phyloP scores from a whole-genome alignment of 2,329 filamentous ascomycete species.

The Monosporascus sp. region DNA sequence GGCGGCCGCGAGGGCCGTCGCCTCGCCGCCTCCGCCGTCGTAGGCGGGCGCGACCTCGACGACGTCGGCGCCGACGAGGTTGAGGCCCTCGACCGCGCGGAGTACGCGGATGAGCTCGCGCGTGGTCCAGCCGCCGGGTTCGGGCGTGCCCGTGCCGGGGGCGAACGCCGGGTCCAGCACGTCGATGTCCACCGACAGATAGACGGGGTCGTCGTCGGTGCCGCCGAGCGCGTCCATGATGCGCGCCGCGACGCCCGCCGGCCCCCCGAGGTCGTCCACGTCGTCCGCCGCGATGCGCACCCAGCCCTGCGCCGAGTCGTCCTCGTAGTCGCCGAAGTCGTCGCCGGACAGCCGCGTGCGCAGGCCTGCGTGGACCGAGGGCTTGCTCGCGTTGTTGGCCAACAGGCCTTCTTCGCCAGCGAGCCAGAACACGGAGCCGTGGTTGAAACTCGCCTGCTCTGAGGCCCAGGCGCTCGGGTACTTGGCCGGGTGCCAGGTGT shows the following conservation, averaged over 20 bases:
- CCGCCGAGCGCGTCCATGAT: constrained; percentile 71
- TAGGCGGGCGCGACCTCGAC: constrained; percentile 87
- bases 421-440: constrained; percentile 90
- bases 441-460: constrained; percentile 72
- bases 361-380: constrained; percentile 77
- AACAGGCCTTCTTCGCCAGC: constrained; percentile 78
- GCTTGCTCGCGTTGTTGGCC: constrained; percentile 64
- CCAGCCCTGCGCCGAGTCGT: constrained; percentile 73
- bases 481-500: constrained; percentile 79
- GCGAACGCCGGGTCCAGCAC: constrained; percentile 63
- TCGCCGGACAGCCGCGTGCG: constrained; percentile 68
- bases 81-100: constrained; percentile 74
- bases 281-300: constrained; percentile 77
- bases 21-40: constrained; percentile 67
- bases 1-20: constrained; percentile 75
- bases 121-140: constrained; percentile 88
- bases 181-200: constrained; percentile 74
- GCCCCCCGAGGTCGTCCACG: constrained; percentile 72
- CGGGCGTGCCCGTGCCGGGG: constrained; percentile 81
- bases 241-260: constrained; percentile 60
- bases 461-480: constrained; percentile 73
- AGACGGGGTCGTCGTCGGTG: constrained; percentile 70
- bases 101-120: constrained; percentile 81
- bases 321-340: constrained; percentile 63
- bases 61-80: constrained; percentile 83